These are phyloP conservation scores for Sorghum bicolor DNA, from an alignment of 176 grass and related monocot genomes.

Conservation along the genomic window DNA sequence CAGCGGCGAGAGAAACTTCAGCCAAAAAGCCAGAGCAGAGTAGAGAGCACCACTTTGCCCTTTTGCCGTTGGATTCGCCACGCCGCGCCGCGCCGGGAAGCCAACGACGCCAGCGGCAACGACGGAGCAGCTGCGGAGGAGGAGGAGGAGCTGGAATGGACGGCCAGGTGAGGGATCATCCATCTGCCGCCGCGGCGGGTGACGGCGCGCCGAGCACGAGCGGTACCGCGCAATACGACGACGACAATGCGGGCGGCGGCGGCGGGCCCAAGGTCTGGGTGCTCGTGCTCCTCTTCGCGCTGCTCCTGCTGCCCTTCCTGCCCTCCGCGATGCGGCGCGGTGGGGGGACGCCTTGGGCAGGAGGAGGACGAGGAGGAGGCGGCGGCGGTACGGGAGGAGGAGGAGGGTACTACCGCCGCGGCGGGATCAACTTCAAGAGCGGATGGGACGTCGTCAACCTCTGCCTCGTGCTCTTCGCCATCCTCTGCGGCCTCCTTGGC, in stretches of 20 bases:
- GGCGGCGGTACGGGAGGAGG: neutral
- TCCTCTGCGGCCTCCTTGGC: constrained; percentile 78
- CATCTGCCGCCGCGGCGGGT: neutral
- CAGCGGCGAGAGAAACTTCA: neutral
- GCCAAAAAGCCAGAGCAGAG: neutral
- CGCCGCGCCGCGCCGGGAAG: neutral
- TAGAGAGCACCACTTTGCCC: neutral
- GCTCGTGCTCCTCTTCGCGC: constrained; percentile 56
- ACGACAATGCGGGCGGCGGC: constrained; percentile 33
- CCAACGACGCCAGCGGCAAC: neutral
- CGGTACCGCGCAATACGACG: constrained; percentile 1
- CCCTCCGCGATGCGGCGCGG: constrained; percentile 52
- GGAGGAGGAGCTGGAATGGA: constrained; percentile 11
- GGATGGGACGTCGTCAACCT: constrained; percentile 89
- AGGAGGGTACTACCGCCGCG: neutral
- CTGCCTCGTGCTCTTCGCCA: constrained; percentile 74
- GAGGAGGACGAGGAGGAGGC: neutral
- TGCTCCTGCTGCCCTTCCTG: constrained; percentile 66
- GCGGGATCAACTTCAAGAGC: constrained; percentile 53
- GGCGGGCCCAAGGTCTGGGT: constrained; percentile 64
- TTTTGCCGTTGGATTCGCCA: constrained; percentile 22
- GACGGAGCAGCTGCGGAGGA: neutral
- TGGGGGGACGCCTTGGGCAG: neutral
- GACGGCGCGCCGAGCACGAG: constrained; percentile 7
- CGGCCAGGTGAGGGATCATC: neutral